Base-by-base conservation (phyloP, 306 rosid species). In the Erythrophleum fordii region DNA sequence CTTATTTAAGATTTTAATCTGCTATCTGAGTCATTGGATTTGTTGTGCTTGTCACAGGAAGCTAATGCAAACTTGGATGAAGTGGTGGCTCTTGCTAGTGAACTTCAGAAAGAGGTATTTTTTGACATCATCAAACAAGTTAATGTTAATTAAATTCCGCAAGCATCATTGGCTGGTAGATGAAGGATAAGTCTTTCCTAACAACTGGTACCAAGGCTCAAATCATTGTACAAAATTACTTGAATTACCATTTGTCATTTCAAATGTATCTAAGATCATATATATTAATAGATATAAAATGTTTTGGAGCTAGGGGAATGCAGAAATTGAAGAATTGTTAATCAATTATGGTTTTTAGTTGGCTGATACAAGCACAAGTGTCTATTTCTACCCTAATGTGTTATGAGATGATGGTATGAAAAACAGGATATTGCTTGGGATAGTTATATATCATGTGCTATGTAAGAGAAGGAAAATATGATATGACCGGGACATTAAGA, bases 41-140 rank as follows among this genome's bases (percentile, higher is more conserved):
- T 79, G 53, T 56, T 77, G 39, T 42, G 39, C 49, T 71, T 69
- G 37, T 77, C 66, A 28, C 83, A 95, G 99, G 99, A 95, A 88
- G 25, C 90, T 81, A 95, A 95, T 81, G 81, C 91, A 71, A 95
- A 93, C 89, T 89, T 95, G 90, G 99, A 95, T 87, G 99, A 87
- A 79, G 92, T 95, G 46, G 99, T 85, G 69, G 96, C 94, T 71
- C 94, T 93, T 82, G 97, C 99, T 59, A 86, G 85, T 73, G 90
- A 95, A 82, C 99, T 91, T 77, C 99, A 95, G 83, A 89, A 83
- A 48, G 82, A 95, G 99, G 97, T 92, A 87, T 65, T n/a, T 75
- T 75, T 77, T 74, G 23, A 62, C 26, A 46, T 66, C 41, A 18
- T 72, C 16, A 35, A 51, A 66, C 34, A 2, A 13, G 11, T 34